Base-by-base conservation (phyloP, 345 rosid genomes). In the Eutrema japonicum region DNA sequence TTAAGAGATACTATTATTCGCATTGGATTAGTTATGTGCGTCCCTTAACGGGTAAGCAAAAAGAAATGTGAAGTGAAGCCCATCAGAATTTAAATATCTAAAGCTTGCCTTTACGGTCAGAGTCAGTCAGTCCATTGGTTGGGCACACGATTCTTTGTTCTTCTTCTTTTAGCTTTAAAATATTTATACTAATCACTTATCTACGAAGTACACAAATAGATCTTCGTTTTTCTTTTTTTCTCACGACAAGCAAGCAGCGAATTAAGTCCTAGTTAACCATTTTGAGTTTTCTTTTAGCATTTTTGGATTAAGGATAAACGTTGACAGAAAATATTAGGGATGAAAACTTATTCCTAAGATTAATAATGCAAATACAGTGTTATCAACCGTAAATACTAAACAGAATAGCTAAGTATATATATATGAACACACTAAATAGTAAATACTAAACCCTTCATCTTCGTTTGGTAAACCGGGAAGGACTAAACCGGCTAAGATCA, bases 401-500 rank as follows among this genome's bases (percentile, higher is more conserved):
- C 26, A 22, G 26, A 22, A 22, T 22, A 22, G 26, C 26, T 18
- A 18, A 0, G 1, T 18, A 18, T 18, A 18, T 18, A 18, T 18
- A 18, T 18, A 18, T 18, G 18, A 18, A 18, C 18, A 18, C 18
- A 18, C 18, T 18, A 18, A 18, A 18, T 18, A 18, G 26, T 22
- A 22, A 22, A 22, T 22, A 66, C 48, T 64, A 33, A 52, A 46
- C 69, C 62, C 32, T 62, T 46, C 59, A 51, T 7, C 65, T 64
- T 40, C 36, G 66, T 30, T 75, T 60, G 72, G 47, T 47, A 77
- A 91, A 94, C 80, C 97, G 81, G 45, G 86, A 80, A 36, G 97
- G 97, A 79, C 90, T 86, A 80, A 91, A 93, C 76, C 65, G 79
- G 66, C 74, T 36, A 59, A 94, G 82, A 70, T 94, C 95, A 64